These are phyloP conservation scores for Cyberlindnera subsufficiens DNA, from an alignment of 805 yeast species.

Conservation along the genomic window DNA sequence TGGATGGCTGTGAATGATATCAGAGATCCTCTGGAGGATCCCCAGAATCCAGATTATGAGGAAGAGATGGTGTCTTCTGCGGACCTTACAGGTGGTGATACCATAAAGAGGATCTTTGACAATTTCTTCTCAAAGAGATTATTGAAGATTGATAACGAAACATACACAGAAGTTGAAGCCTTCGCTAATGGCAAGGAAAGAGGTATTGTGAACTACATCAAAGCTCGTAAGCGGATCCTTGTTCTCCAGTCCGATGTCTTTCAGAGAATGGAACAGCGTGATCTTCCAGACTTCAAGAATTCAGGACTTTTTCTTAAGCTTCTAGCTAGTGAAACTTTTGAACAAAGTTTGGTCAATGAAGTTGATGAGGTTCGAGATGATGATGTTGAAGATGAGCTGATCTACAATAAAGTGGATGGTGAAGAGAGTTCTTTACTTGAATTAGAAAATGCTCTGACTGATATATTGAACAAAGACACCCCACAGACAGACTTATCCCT, in stretches of 20 bases:
- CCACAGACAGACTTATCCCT: conserved; percentile 2
- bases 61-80: conserved; percentile 22
- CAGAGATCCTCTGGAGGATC: conserved; percentile 61
- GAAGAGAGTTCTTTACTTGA: conserved; percentile 6
- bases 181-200: conserved; percentile 26
- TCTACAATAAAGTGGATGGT: background rate
- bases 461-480: conserved; percentile 8
- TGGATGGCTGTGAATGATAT: conserved; percentile 66
- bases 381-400: conserved; percentile 1
- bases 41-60: conserved; percentile 25
- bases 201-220: conserved; percentile 31
- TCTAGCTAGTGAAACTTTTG: conserved; percentile 38
- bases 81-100: conserved; percentile 43
- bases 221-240: conserved; percentile 57
- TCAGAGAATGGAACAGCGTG: conserved; percentile 42
- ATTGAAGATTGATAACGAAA: conserved; percentile 24
- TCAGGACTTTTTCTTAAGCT: conserved; percentile 52
- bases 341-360: conserved; percentile 20
- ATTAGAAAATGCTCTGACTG: conserved; percentile 13
- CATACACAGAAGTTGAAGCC: conserved; percentile 29
- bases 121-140: conserved; percentile 32
- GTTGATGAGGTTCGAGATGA: conserved; percentile 16
- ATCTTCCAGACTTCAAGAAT: conserved; percentile 53
- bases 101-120: conserved; percentile 43
- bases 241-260: conserved; percentile 50